Evolutionary conservation across 345 rosid genomes (phyloP), one percentile per base, ranked within the genome.

Genomic region (Gossypium anomalum): DNA sequence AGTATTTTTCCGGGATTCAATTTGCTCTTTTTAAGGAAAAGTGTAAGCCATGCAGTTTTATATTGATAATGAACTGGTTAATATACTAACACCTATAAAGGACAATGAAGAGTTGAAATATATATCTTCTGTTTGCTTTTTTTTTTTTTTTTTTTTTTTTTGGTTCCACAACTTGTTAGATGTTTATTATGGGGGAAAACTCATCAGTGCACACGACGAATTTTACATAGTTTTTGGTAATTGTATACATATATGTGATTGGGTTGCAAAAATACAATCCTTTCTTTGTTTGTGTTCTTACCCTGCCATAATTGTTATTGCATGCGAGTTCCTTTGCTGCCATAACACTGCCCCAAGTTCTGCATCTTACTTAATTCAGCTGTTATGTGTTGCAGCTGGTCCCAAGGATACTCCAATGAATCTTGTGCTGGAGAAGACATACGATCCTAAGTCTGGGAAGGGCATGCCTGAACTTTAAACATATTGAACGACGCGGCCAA

Each of bases 381-480:
- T 70, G 58, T 43, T 51, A 63, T 22, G 59, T 73, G 43, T 66
- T 76, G 82, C 89, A 95, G 98, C 94, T 85, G 98, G 98, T 38
- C 89, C 91, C 29, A 95, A 87, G 85, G 99, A 95, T 76, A 93
- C 98, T 67, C 93, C 92, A 15, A 80, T 91, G 90, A 93, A 88
- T 29, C 79, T 80, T 44, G 97, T 93, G 44, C 72, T 83, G 88
- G 96, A 88, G 86, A 89, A 78, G 85, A 93, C 97, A 9, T 93
- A 91, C 17, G 97, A 95, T 76, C 82, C 91, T 12, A 91, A 89
- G 81, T 84, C 89, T 1, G 99, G 99, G 78, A 87, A 84, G 83
- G 99, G 99, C 79, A 90, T 91, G 98, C 99, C 99, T 71, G 94
- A 90, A 49, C 94, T 95, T 78, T 92, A 75, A 89, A 77, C 41